A percentile compares a stretch with the other conserved stretches of the same genome.
phyloP scores from a whole-genome alignment of 148 eudicot species.

The Rhododendron simsii region DNA sequence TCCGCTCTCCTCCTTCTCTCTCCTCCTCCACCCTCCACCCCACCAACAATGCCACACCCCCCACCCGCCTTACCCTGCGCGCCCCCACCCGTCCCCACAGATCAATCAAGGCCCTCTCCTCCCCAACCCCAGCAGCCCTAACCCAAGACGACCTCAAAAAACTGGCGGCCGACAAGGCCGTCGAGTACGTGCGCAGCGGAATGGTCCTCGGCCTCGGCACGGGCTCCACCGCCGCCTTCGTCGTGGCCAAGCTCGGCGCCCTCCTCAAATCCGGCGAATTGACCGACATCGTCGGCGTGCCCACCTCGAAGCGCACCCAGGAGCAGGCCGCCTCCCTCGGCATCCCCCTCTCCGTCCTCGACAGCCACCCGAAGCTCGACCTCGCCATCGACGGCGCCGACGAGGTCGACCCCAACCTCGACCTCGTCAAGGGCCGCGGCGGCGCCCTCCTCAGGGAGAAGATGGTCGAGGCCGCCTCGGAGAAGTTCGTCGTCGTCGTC shows the following conservation, averaged over 20 bases:
- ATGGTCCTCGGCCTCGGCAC: conserved; percentile 98
- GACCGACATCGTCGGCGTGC: conserved; percentile 70
- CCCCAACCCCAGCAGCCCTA: conserved; percentile 36
- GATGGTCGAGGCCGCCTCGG: conserved; percentile 91
- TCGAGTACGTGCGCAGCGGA: conserved; percentile 74
- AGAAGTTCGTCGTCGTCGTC: conserved; percentile 76
- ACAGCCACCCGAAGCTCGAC: conserved; percentile 67
- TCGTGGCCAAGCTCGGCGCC: conserved; percentile 65
- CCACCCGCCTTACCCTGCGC: conserved; percentile 16
- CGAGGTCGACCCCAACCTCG: conserved; percentile 84
- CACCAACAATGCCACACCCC: background rate
- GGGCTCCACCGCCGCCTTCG: conserved; percentile 92
- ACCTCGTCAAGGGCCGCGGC: conserved; percentile 91
- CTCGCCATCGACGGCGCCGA: conserved; percentile 96
- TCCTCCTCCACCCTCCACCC: conserved; percentile 21
- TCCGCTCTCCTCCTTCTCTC: conserved; percentile 5
- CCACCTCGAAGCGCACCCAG: conserved; percentile 78
- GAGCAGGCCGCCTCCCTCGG: conserved; percentile 70
- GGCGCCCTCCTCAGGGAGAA: conserved; percentile 86
- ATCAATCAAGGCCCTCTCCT: conserved; percentile 42
- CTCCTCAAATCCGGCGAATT: conserved; percentile 51
- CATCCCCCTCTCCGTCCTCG: conserved; percentile 66
- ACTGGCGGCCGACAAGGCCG: conserved; percentile 95
- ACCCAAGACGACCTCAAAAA: conserved; percentile 90
- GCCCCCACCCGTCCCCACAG: conserved; percentile 6